Evolutionary conservation across 352 stramenopile species (phyloP).

Genomic region (Pythium angustatum): DNA sequence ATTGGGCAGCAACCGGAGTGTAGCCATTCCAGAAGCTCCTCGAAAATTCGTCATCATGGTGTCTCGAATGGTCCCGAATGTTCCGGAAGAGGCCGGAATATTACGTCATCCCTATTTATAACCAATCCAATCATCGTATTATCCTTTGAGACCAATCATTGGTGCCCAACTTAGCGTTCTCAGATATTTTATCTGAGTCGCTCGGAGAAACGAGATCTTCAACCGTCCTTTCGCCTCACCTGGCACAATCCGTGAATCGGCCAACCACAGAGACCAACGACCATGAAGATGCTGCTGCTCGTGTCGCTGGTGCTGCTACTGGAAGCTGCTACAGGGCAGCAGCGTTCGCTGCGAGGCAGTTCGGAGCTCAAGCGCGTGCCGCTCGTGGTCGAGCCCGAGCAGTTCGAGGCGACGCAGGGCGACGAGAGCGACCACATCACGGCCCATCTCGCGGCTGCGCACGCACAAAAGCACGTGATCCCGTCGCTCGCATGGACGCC

Average conservation of each 20-base stretch:
- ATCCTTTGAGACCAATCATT: neutral
- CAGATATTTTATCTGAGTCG: too few species aligned
- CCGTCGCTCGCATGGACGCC: conserved; percentile 12
- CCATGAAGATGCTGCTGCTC: neutral
- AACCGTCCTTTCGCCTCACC: too few species aligned
- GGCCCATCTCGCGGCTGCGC: conserved; percentile 1
- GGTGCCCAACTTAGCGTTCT: neutral
- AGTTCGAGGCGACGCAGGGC: conserved; percentile 2
- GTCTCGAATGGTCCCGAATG: conserved; percentile 17
- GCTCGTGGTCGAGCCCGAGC: neutral
- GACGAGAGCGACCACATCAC: conserved; percentile 7
- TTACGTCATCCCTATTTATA: neutral
- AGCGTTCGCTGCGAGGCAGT: conserved; percentile 1
- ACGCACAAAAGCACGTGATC: conserved; percentile 2
- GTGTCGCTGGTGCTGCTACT: neutral
- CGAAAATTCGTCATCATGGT: conserved; percentile 21
- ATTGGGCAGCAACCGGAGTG: too few species aligned
- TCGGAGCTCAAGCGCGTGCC: conserved; percentile 12
- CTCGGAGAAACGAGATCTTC: too few species aligned
- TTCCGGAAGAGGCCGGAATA: conserved; percentile 3
- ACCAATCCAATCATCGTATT: neutral
- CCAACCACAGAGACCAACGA: neutral
- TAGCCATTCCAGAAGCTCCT: conserved; percentile 24
- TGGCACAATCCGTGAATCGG: too few species aligned
- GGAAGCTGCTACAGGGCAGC: neutral